Evolutionary conservation across 768 basidiomycete genomes (phyloP), one percentile per base, ranked within the genome.

Genomic region (Suillus alpinus): DNA sequence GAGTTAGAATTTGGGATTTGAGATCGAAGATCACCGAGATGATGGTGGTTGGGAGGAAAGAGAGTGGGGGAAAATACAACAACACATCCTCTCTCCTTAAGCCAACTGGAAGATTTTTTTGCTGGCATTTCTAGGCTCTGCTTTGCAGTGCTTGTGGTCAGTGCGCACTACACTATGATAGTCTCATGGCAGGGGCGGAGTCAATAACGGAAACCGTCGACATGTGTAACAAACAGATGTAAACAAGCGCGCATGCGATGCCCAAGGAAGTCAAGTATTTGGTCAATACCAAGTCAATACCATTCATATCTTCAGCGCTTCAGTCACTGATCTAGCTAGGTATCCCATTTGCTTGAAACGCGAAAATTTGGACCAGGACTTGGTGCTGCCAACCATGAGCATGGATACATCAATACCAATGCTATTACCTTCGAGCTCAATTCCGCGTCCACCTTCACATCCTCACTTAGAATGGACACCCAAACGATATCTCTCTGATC

Each of bases 401-500:
- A 72, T 70, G 72, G 50, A 62, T 18, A 20, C 67, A 51, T 53
- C 31, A 32, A 76, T 87, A 5, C 87, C 87, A 0, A 64, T 87
- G 34, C 79, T 89, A 14, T 78, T 89, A 31, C 87, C 88, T 20
- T 68, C 68, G 44, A 78, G 65, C 53, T 73, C 76, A 7, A 64
- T 78, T 29, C 75, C 79, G 2, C 70, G 74, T 51, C 65, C 75
- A 13, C 67, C 74, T 32, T 63, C 68, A 13, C 72, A 75, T 34
- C 71, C 80, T 3, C 78, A 80, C 61, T 72, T 81, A 46, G 88
- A 88, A 76, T 97, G 95, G 95, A 80, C 77, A 50, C 95, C 95
- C 0, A 81, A 78, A 56, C 81, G 78, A 55, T 86, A 94, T 68
- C 76, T 87, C 8, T 82, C 86, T 29, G 77, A 79, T 0, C 83